Evolutionary conservation across 768 basidiomycete genomes (phyloP), one percentile per base, ranked within the genome.

Genomic region (Hericium erinaceus): DNA sequence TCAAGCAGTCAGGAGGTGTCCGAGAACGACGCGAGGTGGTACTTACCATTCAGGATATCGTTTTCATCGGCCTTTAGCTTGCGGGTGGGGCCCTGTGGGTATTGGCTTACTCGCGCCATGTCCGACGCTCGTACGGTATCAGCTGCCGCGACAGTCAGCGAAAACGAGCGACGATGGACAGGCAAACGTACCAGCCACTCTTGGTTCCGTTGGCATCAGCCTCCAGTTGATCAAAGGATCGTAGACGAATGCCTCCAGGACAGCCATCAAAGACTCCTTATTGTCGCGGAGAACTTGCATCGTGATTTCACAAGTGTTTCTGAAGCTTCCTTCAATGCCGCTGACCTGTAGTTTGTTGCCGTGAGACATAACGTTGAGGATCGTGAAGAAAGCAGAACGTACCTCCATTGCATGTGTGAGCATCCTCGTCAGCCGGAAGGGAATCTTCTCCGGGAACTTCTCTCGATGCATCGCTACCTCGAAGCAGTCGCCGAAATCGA

Each of bases 331-430:
- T 67, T 98, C 92, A 60, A 99, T 97, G 22, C 97, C 95, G 72
- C 94, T 95, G 64, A 95, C 93, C 92, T 94, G 57, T 54, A 62
- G 38, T 33, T 44, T 62, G 18, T 22, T 15, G 3, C 22, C 15
- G 9, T 13, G 18, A 0, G 39, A 51, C 26, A 6, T 64, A n/a
- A 10, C 16, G 15, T 44, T 5, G 5, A 10, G 9, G 6, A 2
- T 33, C 5, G 33, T 33, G 33, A 2, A 33, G 9, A 33, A 33
- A 8, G 8, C 4, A 51, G 8, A 12, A 66, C 80, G 63, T 63
- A 92, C 94, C 81, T 99, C 97, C 97, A 99, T 99, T 12, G 97
- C 97, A 68, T 97, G 92, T 11, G 93, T 95, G 54, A 99, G 80
- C 97, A 99, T 99, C 64, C 97, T 80, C 10, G 97, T 99, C 61